phyloP scores from a whole-genome alignment of 129 eudicot species.

The Flaveria trinervia region DNA sequence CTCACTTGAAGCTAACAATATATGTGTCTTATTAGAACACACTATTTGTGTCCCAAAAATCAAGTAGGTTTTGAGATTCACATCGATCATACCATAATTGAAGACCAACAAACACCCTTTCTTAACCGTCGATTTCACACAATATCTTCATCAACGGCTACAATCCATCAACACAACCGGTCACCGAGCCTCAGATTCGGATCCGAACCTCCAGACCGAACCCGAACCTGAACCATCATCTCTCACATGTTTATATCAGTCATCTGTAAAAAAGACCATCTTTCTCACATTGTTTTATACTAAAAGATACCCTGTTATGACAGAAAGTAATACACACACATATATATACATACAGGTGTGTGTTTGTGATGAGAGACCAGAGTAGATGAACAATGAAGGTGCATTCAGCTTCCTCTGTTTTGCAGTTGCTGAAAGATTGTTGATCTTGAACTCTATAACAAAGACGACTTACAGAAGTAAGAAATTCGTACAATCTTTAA shows the following conservation, averaged over 20 bases:
- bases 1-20: too few species aligned
- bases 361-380: too few species aligned
- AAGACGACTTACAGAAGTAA: constrained; percentile 40
- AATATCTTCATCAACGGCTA: constrained; percentile 44
- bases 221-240: constrained; percentile 30
- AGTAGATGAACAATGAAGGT: background rate
- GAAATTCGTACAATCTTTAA: constrained; percentile 31
- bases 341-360: background rate
- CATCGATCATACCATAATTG: background rate
- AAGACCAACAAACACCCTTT: background rate
- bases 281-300: constrained; percentile 12
- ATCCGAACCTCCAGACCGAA: constrained; percentile 17
- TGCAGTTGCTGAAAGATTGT: constrained; percentile 32
- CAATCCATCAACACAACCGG: background rate
- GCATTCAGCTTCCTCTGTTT: constrained; percentile 28
- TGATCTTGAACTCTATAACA: constrained; percentile 45
- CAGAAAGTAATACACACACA: constrained; percentile 13
- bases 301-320: constrained; percentile 30
- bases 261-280: constrained; percentile 29
- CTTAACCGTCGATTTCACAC: constrained; percentile 29
- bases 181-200: constrained; percentile 17
- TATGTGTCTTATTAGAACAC: background rate
- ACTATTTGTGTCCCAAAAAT: background rate
- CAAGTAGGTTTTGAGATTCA: background rate
- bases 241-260: constrained; percentile 6